A percentile compares a stretch with the other conserved stretches of the same genome.
These are phyloP conservation scores for Diaporthe citrichinensis DNA, from an alignment of 2,329 filamentous ascomycete genomes.

Conservation along the genomic window DNA sequence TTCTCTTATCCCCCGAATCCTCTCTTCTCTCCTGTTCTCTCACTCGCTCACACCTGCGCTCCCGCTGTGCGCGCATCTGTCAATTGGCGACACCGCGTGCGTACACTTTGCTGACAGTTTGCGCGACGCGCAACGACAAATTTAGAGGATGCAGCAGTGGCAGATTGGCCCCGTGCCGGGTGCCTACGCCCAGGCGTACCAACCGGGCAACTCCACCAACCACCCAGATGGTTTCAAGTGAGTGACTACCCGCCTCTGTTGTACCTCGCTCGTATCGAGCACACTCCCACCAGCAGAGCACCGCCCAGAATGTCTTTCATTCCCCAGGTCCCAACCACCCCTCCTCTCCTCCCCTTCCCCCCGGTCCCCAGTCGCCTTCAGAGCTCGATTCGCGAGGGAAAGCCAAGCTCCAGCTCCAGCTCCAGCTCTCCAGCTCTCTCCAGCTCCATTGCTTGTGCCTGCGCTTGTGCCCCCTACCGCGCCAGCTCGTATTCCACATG, in stretches of 20 bases:
- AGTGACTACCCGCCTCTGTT: slow-evolving; percentile 59
- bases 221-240: slow-evolving; percentile 71
- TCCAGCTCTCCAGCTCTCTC: slow-evolving; percentile 2
- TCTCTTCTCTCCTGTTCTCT: background rate
- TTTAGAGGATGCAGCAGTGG: slow-evolving; percentile 72
- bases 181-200: slow-evolving; percentile 43
- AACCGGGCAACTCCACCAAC: slow-evolving; percentile 66
- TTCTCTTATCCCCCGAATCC: background rate
- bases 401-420: slow-evolving; percentile 27
- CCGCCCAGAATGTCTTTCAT: background rate
- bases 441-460: slow-evolving; percentile 20
- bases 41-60: background rate
- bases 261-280: slow-evolving; percentile 48
- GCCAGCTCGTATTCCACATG: slow-evolving; percentile 43
- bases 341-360: background rate
- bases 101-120: slow-evolving; percentile 17
- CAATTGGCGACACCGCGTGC: background rate
- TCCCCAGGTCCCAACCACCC: slow-evolving; percentile 27
- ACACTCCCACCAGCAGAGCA: background rate
- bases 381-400: background rate
- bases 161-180: slow-evolving; percentile 67
- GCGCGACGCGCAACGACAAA: slow-evolving; percentile 46
- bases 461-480: slow-evolving; percentile 33
- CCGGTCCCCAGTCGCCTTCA: background rate
- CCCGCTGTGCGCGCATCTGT: background rate